phyloP scores from a whole-genome alignment of 2,329 filamentous ascomycete genomes.

The Phaeoacremonium minimum region DNA sequence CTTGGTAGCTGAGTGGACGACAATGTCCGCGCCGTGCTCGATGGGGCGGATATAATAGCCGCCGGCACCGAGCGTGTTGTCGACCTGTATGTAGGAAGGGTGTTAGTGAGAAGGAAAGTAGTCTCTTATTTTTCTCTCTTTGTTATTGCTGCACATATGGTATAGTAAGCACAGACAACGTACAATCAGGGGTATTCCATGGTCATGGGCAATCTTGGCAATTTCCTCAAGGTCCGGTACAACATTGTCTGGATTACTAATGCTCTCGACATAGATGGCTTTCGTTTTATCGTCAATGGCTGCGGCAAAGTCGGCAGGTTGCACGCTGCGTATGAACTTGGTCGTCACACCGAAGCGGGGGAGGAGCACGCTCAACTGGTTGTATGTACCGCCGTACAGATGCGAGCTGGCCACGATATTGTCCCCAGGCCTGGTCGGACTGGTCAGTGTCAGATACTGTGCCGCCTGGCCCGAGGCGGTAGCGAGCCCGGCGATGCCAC shows the following conservation, averaged over 20 bases:
- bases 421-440: slow-evolving; percentile 82
- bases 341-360: slow-evolving; percentile 80
- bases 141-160: too few species aligned
- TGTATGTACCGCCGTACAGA: slow-evolving; percentile 93
- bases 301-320: slow-evolving; percentile 70
- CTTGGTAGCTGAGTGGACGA: slow-evolving; percentile 92
- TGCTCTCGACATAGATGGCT: slow-evolving; percentile 86
- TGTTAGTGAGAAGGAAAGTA: slow-evolving; percentile 2
- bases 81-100: too few species aligned
- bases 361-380: slow-evolving; percentile 90
- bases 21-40: slow-evolving; percentile 86
- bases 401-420: slow-evolving; percentile 91
- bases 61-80: slow-evolving; percentile 94
- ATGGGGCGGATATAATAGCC: slow-evolving; percentile 86
- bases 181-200: slow-evolving; percentile 62
- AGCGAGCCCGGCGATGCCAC: slow-evolving; percentile 81
- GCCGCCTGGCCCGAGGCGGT: slow-evolving; percentile 84
- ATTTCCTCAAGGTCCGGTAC: slow-evolving; percentile 88
- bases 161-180: too few species aligned
- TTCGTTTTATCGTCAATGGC: slow-evolving; percentile 92
- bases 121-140: neutral
- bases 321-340: slow-evolving; percentile 83
- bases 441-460: slow-evolving; percentile 83
- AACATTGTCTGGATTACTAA: slow-evolving; percentile 92
- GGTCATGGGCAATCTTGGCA: slow-evolving; percentile 68